These are phyloP conservation scores for Pseudonitzschia multiseries DNA, from an alignment of 108 stramenopile genomes.

Conservation along the genomic window DNA sequence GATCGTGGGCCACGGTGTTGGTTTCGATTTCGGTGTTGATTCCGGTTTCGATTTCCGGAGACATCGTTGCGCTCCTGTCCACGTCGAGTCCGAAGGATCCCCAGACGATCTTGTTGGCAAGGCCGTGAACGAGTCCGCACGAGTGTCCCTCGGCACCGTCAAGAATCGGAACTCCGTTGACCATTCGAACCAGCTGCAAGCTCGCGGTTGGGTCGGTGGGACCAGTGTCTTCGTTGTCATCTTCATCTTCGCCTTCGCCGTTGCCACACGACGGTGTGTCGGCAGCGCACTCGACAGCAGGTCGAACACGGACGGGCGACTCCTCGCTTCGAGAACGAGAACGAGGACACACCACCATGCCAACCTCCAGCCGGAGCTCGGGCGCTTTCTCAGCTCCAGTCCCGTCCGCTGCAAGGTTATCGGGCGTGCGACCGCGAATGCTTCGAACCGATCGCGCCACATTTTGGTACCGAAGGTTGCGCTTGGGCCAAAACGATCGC, in stretches of 20 bases:
- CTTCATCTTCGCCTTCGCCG: not conserved
- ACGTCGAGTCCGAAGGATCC: conserved; percentile 73
- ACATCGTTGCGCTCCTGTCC: conserved; percentile 13
- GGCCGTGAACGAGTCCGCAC: conserved; percentile 72
- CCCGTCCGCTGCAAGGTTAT: not conserved
- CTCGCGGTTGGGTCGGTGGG: conserved; percentile 32
- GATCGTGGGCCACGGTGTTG: not conserved
- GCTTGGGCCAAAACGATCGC: conserved; percentile 19
- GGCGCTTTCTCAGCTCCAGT: conserved; percentile 26
- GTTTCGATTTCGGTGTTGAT: not conserved
- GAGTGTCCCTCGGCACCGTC: conserved; percentile 75
- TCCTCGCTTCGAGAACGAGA: conserved; percentile 17
- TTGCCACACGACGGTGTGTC: not conserved
- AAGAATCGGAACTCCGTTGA: conserved; percentile 79
- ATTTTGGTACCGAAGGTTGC: conserved; percentile 49
- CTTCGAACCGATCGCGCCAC: conserved; percentile 59
- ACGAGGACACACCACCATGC: conserved; percentile 62
- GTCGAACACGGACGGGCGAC: not conserved
- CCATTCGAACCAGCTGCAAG: conserved; percentile 75
- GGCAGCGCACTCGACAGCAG: not conserved
- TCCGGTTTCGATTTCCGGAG: not conserved
- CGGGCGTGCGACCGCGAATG: conserved; percentile 41
- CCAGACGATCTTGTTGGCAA: conserved; percentile 64
- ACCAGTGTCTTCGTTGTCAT: not conserved
- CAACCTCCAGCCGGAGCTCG: conserved; percentile 50